These are phyloP conservation scores for Myriosclerotinia duriaeana DNA, from an alignment of 2,329 filamentous ascomycete genomes.

Conservation along the genomic window DNA sequence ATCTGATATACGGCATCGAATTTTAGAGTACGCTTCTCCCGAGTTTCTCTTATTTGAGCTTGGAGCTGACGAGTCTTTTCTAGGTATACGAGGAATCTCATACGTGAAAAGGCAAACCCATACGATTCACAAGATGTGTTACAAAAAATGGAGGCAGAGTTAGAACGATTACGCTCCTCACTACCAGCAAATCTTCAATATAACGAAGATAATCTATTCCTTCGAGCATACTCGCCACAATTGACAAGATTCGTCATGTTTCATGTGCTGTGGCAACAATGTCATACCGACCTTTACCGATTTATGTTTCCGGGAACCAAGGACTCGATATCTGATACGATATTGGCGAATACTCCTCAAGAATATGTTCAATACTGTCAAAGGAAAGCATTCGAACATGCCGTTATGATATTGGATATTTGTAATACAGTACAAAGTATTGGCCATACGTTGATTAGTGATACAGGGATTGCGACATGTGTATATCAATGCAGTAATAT, in stretches of 20 bases:
- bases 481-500: constrained; percentile 21
- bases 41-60: too few relatives aligned
- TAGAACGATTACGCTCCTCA: constrained; percentile 12
- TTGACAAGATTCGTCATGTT: constrained; percentile 22
- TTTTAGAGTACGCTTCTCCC: constrained; percentile 19
- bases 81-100: constrained; percentile 18
- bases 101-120: constrained; percentile 22
- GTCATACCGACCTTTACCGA: constrained; percentile 19
- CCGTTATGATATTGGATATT: constrained; percentile 14
- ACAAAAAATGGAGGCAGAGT: constrained; percentile 20
- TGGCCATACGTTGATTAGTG: constrained; percentile 21
- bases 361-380: constrained; percentile 19
- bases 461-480: constrained; percentile 18
- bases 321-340: constrained; percentile 17
- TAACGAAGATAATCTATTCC: constrained; percentile 23
- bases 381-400: constrained; percentile 21
- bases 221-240: constrained; percentile 22
- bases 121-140: constrained; percentile 13
- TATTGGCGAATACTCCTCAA: constrained; percentile 3
- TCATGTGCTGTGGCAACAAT: constrained; percentile 22
- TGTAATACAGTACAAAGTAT: constrained; percentile 21
- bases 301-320: constrained; percentile 22
- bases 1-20: constrained; percentile 22
- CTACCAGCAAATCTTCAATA: constrained; percentile 22
- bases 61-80: neutral